phyloP scores from a whole-genome alignment of 2,329 filamentous ascomycete species.

The Pseudopyrenochaeta lycopersici region DNA sequence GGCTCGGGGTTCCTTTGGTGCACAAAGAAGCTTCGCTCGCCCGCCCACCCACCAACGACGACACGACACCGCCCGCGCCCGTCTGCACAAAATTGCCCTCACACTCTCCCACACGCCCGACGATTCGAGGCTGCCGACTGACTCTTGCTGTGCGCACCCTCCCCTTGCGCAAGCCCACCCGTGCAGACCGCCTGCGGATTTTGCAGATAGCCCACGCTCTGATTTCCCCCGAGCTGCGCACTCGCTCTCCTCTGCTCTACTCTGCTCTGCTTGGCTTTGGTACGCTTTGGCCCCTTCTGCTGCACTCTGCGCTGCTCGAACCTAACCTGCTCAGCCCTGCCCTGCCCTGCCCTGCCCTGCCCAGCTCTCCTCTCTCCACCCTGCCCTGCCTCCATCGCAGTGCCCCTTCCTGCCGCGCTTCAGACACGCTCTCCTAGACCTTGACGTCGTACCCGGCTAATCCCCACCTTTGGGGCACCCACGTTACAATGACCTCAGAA shows the following conservation, averaged over 20 bases:
- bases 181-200: slow-evolving; percentile 11
- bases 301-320: too few species aligned
- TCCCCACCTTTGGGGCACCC: slow-evolving; percentile 35
- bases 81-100: slow-evolving; percentile 34
- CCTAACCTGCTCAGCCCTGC: background rate
- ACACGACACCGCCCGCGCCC: slow-evolving; percentile 28
- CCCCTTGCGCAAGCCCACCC: slow-evolving; percentile 16
- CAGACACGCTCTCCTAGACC: slow-evolving; percentile 11
- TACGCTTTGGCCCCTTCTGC: too few species aligned
- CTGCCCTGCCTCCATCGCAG: slow-evolving; percentile 27
- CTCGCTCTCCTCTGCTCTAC: background rate
- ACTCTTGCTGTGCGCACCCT: slow-evolving; percentile 11
- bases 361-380: too few species aligned
- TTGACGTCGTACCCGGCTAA: slow-evolving; percentile 20
- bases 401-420: slow-evolving; percentile 20
- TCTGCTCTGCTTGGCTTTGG: background rate
- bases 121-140: slow-evolving; percentile 11
- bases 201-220: too few species aligned
- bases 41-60: slow-evolving; percentile 31
- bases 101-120: slow-evolving; percentile 14
- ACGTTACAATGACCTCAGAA: slow-evolving; percentile 57
- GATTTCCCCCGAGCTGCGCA: too few species aligned
- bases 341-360: background rate
- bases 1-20: slow-evolving; percentile 32
- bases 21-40: slow-evolving; percentile 41